These are phyloP conservation scores for Naganishia onofrii DNA, from an alignment of 768 basidiomycete genomes.

Conservation along the genomic window DNA sequence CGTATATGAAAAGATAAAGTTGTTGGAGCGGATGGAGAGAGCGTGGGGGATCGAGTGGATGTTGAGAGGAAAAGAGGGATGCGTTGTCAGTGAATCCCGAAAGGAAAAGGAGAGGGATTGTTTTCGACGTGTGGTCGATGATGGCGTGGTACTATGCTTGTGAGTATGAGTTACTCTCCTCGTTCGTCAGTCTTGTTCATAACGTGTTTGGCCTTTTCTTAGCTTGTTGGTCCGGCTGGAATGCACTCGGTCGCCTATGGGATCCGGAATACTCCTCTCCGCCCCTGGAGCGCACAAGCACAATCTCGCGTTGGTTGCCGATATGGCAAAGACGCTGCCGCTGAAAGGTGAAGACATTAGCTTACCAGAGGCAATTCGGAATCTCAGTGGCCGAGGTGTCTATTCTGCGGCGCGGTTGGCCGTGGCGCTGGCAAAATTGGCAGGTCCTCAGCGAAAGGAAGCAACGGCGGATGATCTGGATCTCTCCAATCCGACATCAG, in stretches of 20 bases:
- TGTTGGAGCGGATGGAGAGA: constrained; percentile 67
- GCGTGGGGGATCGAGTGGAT: constrained; percentile 69
- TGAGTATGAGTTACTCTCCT: constrained; percentile 56
- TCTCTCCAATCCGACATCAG: constrained; percentile 9
- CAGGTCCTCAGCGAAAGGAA: constrained; percentile 53
- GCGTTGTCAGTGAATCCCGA: constrained; percentile 55
- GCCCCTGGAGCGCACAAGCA: background rate
- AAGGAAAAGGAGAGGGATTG: constrained; percentile 72
- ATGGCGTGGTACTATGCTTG: constrained; percentile 88
- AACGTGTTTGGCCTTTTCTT: too few relatives aligned
- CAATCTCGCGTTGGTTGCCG: constrained; percentile 34
- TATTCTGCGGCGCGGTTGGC: constrained; percentile 74
- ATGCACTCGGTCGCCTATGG: background rate
- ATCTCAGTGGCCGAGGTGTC: constrained; percentile 60
- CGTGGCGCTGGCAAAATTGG: constrained; percentile 64
- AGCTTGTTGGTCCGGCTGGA: background rate
- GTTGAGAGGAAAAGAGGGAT: constrained; percentile 52
- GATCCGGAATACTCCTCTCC: background rate
- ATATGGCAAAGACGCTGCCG: constrained; percentile 55
- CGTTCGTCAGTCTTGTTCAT: background rate
- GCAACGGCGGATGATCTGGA: background rate
- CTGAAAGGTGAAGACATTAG: constrained; percentile 66
- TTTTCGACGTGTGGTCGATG: constrained; percentile 73
- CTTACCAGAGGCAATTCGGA: constrained; percentile 59
- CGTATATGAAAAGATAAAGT: constrained; percentile 65